Base-by-base conservation (phyloP, 495 filamentous ascomycete genomes). In the Podospora bellae-mahoneyi region DNA sequence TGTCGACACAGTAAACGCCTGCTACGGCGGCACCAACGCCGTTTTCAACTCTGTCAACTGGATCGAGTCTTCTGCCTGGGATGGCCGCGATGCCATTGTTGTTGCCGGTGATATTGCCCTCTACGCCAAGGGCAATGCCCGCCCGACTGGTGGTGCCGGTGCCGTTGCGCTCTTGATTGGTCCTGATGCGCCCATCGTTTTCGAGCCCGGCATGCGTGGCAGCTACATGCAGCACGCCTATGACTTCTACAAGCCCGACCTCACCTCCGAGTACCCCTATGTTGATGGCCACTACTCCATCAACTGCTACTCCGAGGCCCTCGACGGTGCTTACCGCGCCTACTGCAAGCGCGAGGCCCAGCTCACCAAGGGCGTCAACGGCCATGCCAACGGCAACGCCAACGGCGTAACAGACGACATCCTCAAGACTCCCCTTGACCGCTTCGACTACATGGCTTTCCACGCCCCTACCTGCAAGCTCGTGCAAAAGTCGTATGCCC, bases 201-300 rank as follows among this genome's bases (percentile, higher is more conserved):
- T 97, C 71, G 96, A 99, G 79, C 86, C 95, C 60, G 95, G 94
- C 77, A 88, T 97, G 67, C 90, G 96, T 77, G 95, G 91, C 77
- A 90, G 84, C 75, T 97, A 97, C 84, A 90, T 97, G 86, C 88
- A 88, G 74, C 95, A 99, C 80, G 92, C 91, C 73, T 99, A 98
- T 82, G 95, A 99, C 79, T 99, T 99, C 83, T 99, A 96, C 88
- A 99, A 99, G 88, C 91, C 95, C 73, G 95, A 99, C 78, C 84
- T 99, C 63, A 96, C 93, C 68, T 96, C 92, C 86, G 95, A 99
- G 80, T 99, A 99, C 82, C 95, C 95, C 61, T 88, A 94, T 73
- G 95, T 99, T 44, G 95, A 99, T 76, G 95, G 95, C 64, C 94
- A 97, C 75, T 97, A 88, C 86, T 97, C 94, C 58, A 85, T 97